Base-by-base conservation (phyloP, 179 eudicot genomes). In the Silene coronaria region DNA sequence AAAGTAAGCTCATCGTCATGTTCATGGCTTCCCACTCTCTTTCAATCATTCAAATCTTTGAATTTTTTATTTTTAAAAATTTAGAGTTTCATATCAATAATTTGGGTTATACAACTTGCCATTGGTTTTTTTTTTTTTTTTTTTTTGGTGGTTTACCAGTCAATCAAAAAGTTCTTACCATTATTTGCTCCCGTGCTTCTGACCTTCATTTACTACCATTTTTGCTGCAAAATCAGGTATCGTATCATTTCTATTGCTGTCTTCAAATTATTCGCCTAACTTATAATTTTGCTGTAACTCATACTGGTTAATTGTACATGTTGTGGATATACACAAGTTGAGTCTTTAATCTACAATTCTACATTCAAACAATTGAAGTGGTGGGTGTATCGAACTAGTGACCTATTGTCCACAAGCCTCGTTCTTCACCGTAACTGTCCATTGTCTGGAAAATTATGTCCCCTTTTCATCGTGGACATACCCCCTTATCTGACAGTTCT, bases 401-500 rank as follows among this genome's bases (percentile, higher is more conserved):
- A 42, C 48, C 48, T 42, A 42, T 42, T 42, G 42, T 36, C 42
- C 9, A 36, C 42, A 4, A 36, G 42, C 42, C 42, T 36, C 42
- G 9, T 1, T 28, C 32, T 28, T 28, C 32, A 28, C 32, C 32
- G 32, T 28, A 28, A 28, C 11, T 24, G 38, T 70, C 27, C 22
- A 48, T 73, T 65, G 69, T 38, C 65, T 71, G 62, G 16, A 73
- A 42, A 46, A 69, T 7, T 55, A 81, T 78, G 84, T 80, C 80
- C 70, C 62, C 77, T 68, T 77, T 77, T 69, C 60, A 72, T 0
- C 76, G 74, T 70, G 78, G 45, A 4, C 82, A 76, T 71, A 55
- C 75, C 6, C 57, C 66, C 3, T 71, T 80, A 16, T 30, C 24
- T 24, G 76, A 79, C 19, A 76, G 84, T 28, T 85, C 95, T 2